A percentile compares a stretch with the other conserved stretches of the same genome.
Conservation (phyloP, 31 red algal genomes). For the Porphyra umbilicalis region DNA sequence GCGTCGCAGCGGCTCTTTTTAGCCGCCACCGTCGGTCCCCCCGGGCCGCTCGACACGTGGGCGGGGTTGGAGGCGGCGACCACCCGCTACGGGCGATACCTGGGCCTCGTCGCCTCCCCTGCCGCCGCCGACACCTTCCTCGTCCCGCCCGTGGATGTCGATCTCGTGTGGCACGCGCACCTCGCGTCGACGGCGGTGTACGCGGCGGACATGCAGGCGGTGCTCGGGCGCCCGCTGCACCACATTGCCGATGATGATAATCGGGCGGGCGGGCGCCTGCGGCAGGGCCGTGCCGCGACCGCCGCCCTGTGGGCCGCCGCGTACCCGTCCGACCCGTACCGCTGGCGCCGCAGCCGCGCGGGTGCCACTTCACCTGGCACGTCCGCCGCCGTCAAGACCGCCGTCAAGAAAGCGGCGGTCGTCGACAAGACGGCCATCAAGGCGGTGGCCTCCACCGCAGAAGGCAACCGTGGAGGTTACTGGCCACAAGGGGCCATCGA, state of each 20-base stretch:
- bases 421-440: too few relatives aligned
- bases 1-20: neutral
- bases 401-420: too few relatives aligned
- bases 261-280: neutral
- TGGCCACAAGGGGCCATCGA: neutral
- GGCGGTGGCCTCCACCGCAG: neutral
- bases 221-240: neutral
- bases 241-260: neutral
- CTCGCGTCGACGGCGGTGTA: neutral
- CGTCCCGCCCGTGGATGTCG: neutral
- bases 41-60: neutral
- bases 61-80: neutral
- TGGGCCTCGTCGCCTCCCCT: neutral
- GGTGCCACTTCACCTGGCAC: too few relatives aligned
- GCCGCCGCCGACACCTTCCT: neutral
- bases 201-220: neutral
- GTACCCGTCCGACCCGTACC: neutral
- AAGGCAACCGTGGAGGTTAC: neutral
- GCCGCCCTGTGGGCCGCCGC: neutral
- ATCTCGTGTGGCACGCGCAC: neutral
- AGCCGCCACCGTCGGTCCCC: neutral
- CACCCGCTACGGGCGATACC: neutral
- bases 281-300: neutral
- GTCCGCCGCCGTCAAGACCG: too few relatives aligned
- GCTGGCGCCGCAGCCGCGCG: neutral